These are phyloP conservation scores for Colletotrichum ledebouriae DNA, from an alignment of 2,329 filamentous ascomycete species.

Conservation along the genomic window DNA sequence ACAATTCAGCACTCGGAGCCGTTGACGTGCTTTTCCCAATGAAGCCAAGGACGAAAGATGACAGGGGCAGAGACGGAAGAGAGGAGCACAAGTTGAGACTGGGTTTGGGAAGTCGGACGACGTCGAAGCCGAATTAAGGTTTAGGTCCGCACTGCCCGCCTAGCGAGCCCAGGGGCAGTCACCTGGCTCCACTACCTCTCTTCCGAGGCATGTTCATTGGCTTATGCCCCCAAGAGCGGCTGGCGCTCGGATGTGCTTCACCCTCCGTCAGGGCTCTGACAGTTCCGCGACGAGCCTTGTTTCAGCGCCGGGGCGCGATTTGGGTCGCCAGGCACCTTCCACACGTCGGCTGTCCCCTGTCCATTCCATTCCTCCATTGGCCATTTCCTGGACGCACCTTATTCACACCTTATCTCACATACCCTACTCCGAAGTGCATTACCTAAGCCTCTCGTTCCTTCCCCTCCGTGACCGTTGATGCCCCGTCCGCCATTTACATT, in stretches of 20 bases:
- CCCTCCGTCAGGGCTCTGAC: constrained; percentile 47
- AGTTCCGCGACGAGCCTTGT: constrained; percentile 50
- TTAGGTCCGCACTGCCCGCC: constrained; percentile 41
- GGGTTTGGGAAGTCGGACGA: constrained; percentile 44
- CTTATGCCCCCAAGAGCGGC: constrained; percentile 13
- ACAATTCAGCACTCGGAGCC: background rate
- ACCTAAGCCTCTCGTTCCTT: too few relatives aligned
- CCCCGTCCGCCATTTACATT: too few relatives aligned
- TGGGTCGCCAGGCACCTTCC: too few relatives aligned
- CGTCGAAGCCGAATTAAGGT: constrained; percentile 54
- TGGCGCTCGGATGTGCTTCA: constrained; percentile 48
- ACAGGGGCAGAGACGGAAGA: background rate
- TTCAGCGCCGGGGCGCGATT: too few relatives aligned
- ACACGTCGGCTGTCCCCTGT: too few relatives aligned
- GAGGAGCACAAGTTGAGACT: constrained; percentile 14
- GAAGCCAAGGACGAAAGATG: background rate
- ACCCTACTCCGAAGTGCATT: too few relatives aligned
- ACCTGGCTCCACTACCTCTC: constrained; percentile 45
- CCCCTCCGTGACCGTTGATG: too few relatives aligned
- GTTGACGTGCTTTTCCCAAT: background rate
- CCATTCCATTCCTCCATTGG: too few relatives aligned
- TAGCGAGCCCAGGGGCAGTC: constrained; percentile 7
- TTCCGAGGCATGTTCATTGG: background rate
- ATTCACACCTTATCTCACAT: too few relatives aligned
- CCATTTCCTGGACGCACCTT: too few relatives aligned